Base-by-base conservation (phyloP, 768 basidiomycete species). In the Naematelia aurantialba region DNA sequence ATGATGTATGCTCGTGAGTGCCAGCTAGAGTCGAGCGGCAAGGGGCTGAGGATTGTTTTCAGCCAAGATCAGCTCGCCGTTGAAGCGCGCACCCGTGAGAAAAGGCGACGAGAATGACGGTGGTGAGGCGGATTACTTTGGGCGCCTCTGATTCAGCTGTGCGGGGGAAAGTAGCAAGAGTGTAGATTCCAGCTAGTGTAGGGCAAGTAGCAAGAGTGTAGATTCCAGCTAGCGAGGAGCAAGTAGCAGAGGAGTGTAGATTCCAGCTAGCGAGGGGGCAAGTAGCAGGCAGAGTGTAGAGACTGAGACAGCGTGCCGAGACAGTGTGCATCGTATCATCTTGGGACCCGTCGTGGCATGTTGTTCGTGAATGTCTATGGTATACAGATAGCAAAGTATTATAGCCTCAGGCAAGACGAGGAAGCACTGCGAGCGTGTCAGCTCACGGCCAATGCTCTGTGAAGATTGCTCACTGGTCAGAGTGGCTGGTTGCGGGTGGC, bases 1-100 rank as follows among this genome's bases (percentile, higher is more conserved):
- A 45, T 78, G 66, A 65, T 66, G 19, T 71, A 74, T 61, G 72
- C 67, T 30, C 76, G 73, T 75, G 53, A 65, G 73, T 73, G 17
- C n/a, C n/a, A n/a, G n/a, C n/a, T n/a, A n/a, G n/a, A n/a, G n/a
- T n/a, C n/a, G n/a, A n/a, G n/a, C n/a, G n/a, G n/a, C n/a, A n/a
- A n/a, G n/a, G n/a, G n/a, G n/a, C n/a, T n/a, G n/a, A n/a, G n/a
- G n/a, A n/a, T n/a, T n/a, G n/a, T n/a, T n/a, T n/a, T n/a, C 46
- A 76, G 75, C 75, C 24, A 71, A 69, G 34, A 59, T 76, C 50
- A 58, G 68, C 31, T 74, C 73, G 17, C 75, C 75, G 21, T 45
- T 76, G 31, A 76, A 76, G 58, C 67, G 62, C 48, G 70, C 60
- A 2, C 65, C 57, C 31, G 45, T 34, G 51, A 26, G 30, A 17